These are phyloP conservation scores for Lentithecium fluviatile DNA, from an alignment of 495 filamentous ascomycete species.

Conservation along the genomic window DNA sequence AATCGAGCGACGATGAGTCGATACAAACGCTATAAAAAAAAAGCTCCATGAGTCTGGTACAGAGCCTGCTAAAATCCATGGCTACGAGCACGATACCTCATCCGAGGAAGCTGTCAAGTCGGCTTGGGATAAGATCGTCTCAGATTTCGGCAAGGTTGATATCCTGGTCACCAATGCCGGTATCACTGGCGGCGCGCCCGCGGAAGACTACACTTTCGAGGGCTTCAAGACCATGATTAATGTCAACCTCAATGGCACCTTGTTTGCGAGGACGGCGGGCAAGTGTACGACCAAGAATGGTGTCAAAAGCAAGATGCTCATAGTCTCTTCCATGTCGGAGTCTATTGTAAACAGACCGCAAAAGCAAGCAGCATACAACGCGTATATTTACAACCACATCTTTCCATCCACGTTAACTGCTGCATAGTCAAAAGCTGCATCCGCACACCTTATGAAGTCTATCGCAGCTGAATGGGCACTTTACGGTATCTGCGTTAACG, in stretches of 20 bases:
- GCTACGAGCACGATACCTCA: constrained; percentile 37
- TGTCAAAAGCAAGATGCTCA: constrained; percentile 38
- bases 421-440: constrained; percentile 32
- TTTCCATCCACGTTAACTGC: not conserved
- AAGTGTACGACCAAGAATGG: constrained; percentile 34
- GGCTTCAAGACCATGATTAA: constrained; percentile 37
- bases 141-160: constrained; percentile 38
- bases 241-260: constrained; percentile 36
- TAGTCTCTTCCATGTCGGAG: constrained; percentile 37
- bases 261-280: constrained; percentile 36
- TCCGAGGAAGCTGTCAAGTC: constrained; percentile 33
- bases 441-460: constrained; percentile 33
- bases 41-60: constrained; percentile 2
- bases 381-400: constrained; percentile 1
- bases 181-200: constrained; percentile 32
- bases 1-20: not conserved
- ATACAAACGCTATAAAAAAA: not conserved
- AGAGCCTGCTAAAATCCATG: constrained; percentile 13
- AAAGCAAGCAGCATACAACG: constrained; percentile 41
- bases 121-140: constrained; percentile 25
- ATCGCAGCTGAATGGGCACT: constrained; percentile 39
- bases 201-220: constrained; percentile 34
- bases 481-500: constrained; percentile 7
- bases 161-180: constrained; percentile 38
- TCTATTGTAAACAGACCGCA: constrained; percentile 36